Evolutionary conservation across 2,329 filamentous ascomycete species (phyloP), one percentile per base, ranked within the genome.

Genomic region (Diaporthe capsici): DNA sequence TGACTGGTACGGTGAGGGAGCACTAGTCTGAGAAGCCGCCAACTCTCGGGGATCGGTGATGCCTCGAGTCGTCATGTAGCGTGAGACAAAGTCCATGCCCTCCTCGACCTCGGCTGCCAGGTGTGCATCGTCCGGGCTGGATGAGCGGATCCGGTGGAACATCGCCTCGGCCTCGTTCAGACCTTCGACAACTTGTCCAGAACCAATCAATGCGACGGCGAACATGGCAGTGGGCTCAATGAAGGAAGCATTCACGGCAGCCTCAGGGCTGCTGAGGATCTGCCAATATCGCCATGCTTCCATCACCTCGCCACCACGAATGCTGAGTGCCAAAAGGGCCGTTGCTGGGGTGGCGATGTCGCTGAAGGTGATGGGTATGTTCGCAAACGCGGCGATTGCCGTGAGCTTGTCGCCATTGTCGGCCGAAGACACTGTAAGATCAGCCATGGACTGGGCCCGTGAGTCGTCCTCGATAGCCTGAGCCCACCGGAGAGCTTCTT

Each of bases 161-260:
- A 98, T 97, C 81, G 92, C 88, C 80, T 97, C 94, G 13, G 94
- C 93, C 82, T 97, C 92, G 17, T 89, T 87, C 75, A 98, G 85
- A 68, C 94, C 97, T 81, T 96, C 94, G n/a, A 93, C 92, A 67
- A 96, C 90, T 81, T 95, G 93, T 57, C 95, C 95, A 77, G 94
- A 95, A 72, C 94, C 94, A 82, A 98, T 94, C 83, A 98, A 88
- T 65, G 95, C 95, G 75, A 98, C 92, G 20, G 94, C 92, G 81
- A 96, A 98, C 95, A 98, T 98, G 75, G 94, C 91, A 17, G 95
- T 94, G 34, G 95, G 94, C 85, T 98, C 95, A 77, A 98, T 94
- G 83, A 97, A 93, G 44, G 92, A 87, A 72, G 89, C 83, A 17
- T 90, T 89, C 47, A 91, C 89, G 71, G 89, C 86, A 80, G 91